phyloP scores from a whole-genome alignment of 805 yeast species.

The Pichia kluyveri region DNA sequence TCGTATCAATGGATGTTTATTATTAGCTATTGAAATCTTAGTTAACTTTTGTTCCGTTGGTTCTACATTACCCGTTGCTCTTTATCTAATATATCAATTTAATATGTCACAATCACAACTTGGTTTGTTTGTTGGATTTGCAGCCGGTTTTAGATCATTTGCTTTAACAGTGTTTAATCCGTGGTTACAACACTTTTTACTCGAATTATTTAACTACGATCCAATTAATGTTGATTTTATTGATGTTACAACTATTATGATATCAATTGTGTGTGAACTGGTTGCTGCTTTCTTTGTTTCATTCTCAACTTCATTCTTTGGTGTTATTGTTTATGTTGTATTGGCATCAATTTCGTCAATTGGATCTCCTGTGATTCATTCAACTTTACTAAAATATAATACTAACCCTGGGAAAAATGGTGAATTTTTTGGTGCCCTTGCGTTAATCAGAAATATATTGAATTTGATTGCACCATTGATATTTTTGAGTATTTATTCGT shows the following conservation, averaged over 20 bases:
- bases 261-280: conserved; percentile 9
- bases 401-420: conserved; percentile 49
- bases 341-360: conserved; percentile 41
- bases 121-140: conserved; percentile 46
- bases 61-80: conserved; percentile 32
- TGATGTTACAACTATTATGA: conserved; percentile 15
- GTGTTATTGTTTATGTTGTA: conserved; percentile 21
- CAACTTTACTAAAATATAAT: conserved; percentile 52
- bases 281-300: conserved; percentile 22
- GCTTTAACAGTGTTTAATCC: conserved; percentile 47
- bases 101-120: conserved; percentile 45
- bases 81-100: conserved; percentile 46
- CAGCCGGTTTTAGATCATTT: conserved; percentile 41
- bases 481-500: conserved; percentile 38
- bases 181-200: conserved; percentile 30
- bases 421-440: conserved; percentile 63
- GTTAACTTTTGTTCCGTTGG: conserved; percentile 32
- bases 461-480: conserved; percentile 41
- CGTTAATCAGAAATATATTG: conserved; percentile 45
- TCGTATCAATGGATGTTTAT: conserved; percentile 37
- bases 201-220: conserved; percentile 26
- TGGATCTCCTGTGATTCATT: conserved; percentile 49
- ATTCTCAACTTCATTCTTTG: conserved; percentile 31
- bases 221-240: conserved; percentile 40
- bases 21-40: conserved; percentile 40